phyloP scores from a whole-genome alignment of 129 eudicot genomes.

The Lonicera japonica region DNA sequence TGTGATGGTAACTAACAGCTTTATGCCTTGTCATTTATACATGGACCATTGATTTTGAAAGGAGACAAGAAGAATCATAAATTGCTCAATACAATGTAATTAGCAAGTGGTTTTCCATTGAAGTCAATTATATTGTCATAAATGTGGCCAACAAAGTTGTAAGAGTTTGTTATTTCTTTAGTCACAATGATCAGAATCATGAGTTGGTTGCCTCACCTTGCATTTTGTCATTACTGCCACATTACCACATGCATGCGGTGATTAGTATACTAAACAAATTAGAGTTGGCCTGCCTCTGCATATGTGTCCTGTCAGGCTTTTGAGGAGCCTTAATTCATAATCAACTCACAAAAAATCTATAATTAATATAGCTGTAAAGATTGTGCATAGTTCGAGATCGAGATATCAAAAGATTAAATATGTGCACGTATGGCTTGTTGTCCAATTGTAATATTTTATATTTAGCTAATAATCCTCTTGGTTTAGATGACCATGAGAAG shows the following conservation, averaged over 20 bases:
- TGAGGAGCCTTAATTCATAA: background rate
- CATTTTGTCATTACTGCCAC: background rate
- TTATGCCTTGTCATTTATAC: background rate
- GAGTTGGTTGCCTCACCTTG: background rate
- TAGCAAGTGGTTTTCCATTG: constrained; percentile 8
- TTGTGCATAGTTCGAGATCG: background rate
- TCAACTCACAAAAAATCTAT: background rate
- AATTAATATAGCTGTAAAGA: background rate
- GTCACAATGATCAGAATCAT: background rate
- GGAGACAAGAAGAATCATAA: constrained; percentile 8
- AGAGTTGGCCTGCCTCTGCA: background rate
- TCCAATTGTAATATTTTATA: too few relatives aligned
- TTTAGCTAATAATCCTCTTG: too few relatives aligned
- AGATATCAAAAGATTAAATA: background rate
- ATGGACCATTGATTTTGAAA: background rate
- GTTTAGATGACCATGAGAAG: too few relatives aligned
- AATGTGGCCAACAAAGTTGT: background rate
- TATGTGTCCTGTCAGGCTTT: background rate
- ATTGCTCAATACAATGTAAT: background rate
- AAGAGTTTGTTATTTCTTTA: background rate
- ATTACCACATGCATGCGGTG: background rate
- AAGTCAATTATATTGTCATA: background rate
- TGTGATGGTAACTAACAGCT: background rate
- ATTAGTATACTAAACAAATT: background rate
- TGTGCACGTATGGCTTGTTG: background rate